phyloP scores from a whole-genome alignment of 2,329 filamentous ascomycete species.

The Talaromyces verruculosus region DNA sequence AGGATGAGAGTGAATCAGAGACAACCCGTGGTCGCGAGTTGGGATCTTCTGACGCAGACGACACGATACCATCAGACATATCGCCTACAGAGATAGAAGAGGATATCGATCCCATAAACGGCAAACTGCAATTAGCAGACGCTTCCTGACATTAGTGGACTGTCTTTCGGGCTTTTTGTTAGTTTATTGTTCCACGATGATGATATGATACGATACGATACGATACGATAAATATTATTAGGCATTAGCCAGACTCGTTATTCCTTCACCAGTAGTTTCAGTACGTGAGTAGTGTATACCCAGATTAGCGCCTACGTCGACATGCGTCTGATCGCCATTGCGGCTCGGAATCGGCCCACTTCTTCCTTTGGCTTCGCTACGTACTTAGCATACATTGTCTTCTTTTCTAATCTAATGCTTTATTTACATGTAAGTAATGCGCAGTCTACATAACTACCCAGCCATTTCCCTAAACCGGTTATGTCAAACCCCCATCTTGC shows the following conservation, averaged over 20 bases:
- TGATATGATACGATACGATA: constrained; percentile 16
- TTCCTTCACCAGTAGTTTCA: not conserved
- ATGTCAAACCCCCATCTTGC: not conserved
- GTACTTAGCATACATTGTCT: not conserved
- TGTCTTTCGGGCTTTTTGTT: constrained; percentile 5
- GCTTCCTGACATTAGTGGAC: constrained; percentile 8
- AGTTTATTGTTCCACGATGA: constrained; percentile 7
- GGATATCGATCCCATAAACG: constrained; percentile 3
- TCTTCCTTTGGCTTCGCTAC: not conserved
- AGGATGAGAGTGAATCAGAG: constrained; percentile 18
- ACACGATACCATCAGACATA: not conserved
- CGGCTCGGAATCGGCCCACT: constrained; percentile 11
- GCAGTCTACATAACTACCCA: too few species aligned
- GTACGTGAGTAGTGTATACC: not conserved
- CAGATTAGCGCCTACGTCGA: not conserved
- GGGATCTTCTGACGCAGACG: constrained; percentile 1
- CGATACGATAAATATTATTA: not conserved
- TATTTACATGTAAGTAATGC: too few species aligned
- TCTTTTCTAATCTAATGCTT: too few species aligned
- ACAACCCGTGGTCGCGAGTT: constrained; percentile 4
- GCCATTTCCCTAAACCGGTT: not conserved
- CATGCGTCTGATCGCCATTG: constrained; percentile 4
- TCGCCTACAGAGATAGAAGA: constrained; percentile 11
- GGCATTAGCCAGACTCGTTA: not conserved
- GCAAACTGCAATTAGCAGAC: constrained; percentile 19